Evolutionary conservation across 306 rosid genomes (phyloP), one percentile per base, ranked within the genome.

Genomic region (Betula pendula): DNA sequence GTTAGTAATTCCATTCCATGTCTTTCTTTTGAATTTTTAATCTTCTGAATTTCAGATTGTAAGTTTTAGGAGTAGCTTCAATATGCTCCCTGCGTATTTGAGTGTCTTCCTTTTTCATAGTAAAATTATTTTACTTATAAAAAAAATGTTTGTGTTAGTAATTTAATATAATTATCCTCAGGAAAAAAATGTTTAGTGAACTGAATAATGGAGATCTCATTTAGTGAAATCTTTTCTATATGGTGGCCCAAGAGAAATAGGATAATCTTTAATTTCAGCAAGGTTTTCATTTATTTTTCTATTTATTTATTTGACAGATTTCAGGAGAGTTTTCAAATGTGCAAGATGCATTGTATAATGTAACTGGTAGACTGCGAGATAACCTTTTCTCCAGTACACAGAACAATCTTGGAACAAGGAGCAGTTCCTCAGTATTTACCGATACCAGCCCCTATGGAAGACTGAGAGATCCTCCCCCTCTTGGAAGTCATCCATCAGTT

Each of bases 291-390:
- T 22, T 52, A 1, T 45, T 35, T 72, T 7, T 81, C 77, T 77
- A 10, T 53, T 66, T 66, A 33, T 45, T 38, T 72, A 47, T 56
- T 20, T 19, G 74, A 80, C 94, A 95, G 99, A 90, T 95, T 83
- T 88, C 93, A 38, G 99, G 99, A 51, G 90, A 89, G 73, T 89
- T 89, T 86, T 77, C 96, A 50, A 89, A 81, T 74, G 99, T 95
- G 80, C 99, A 91, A 89, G 99, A 95, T 82, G 99, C 99, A 45
- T 85, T 92, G 72, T 95, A 92, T 85, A 88, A 91, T 82, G 89
- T 87, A 73, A 95, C 97, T 77, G 97, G 99, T 77, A 91, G 97
- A 81, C 79, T 95, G 75, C 90, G 99, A 75, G 97, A 95, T 80
- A 89, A 95, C 83, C 79, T 95, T 71, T 86, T 95, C 74, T 75